Base-by-base conservation (phyloP, 257 asterid genomes). In the Nicotiana sylvestris region DNA sequence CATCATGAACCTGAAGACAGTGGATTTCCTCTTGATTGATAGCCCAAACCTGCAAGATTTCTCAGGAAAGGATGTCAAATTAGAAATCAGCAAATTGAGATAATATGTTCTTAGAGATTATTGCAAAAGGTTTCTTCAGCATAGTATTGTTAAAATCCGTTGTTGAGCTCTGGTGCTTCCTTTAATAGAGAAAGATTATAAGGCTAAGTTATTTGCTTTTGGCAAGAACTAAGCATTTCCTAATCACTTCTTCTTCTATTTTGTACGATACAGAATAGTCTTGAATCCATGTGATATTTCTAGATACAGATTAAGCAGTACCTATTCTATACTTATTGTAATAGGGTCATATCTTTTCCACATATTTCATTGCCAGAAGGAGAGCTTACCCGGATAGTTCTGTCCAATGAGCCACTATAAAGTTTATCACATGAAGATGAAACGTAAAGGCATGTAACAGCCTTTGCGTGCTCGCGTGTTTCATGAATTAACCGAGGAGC, bases 381-480 rank as follows among this genome's bases (percentile, higher is more conserved):
- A 85, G 77, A 53, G 30, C 89, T 84, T 89, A 91, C 98, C 39
- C 97, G 85, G 78, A 94, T 92, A 78, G 98, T 94, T 88, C 90
- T 94, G 86, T 94, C 98, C 85, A 92, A 87, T 30, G 98, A 94
- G 81, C 98, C 98, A 67, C 87, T 94, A 49, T 86, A 92, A 81
- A 94, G 46, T 85, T 89, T 94, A 72, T 91, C 93, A 30, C 87
- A 66, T 4, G 94, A 88, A 85, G 94, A 86, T 58, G 97, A 83
- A 79, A 89, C 86, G 10, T 83, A 87, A 2, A 94, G 92, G 85
- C 96, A 88, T 16, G 98, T 91, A 9, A 91, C 98, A 9, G 93
- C 94, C 84, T 89, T 94, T 13, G 92, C 64, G 88, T 94, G 98
- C 81, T 92, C 95, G 3, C 94, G 90, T 83, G 89, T 89, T 90